phyloP scores from a whole-genome alignment of 129 eudicot species.

The Escallonia herrerae region DNA sequence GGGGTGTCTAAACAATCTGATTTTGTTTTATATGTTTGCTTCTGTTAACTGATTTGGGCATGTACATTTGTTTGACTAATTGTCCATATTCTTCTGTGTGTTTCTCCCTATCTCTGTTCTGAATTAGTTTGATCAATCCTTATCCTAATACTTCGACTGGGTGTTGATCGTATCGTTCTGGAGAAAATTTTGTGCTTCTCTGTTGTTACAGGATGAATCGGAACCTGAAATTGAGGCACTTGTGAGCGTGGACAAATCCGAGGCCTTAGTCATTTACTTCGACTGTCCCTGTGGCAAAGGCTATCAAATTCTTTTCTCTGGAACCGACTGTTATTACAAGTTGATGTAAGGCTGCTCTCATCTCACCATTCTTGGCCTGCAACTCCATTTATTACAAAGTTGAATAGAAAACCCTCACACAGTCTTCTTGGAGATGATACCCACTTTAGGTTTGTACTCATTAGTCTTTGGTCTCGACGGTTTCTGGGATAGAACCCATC shows the following conservation, averaged over 20 bases:
- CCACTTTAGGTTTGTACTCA: too few species aligned
- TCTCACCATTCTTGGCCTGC: too few species aligned
- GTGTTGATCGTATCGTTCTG: background rate
- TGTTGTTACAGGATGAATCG: conserved; percentile 12
- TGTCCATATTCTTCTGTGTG: background rate
- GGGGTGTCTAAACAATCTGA: too few species aligned
- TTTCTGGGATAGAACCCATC: too few species aligned
- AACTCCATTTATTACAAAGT: too few species aligned
- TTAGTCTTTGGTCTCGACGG: too few species aligned
- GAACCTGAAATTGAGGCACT: conserved; percentile 14
- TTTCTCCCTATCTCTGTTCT: background rate
- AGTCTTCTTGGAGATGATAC: too few species aligned
- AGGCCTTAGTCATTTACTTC: conserved; percentile 17
- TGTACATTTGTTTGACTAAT: background rate
- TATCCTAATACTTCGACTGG: too few species aligned
- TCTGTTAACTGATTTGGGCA: background rate
- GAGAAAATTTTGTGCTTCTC: background rate
- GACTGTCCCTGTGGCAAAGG: conserved; percentile 28
- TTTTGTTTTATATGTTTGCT: background rate
- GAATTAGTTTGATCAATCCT: background rate
- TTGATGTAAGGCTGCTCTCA: background rate
- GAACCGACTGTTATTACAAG: conserved; percentile 23
- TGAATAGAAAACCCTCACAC: too few species aligned
- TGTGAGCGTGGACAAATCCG: conserved; percentile 16
- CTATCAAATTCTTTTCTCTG: conserved; percentile 18